phyloP scores from a whole-genome alignment of 176 grass and related monocot genomes.

The Avena insularis region DNA sequence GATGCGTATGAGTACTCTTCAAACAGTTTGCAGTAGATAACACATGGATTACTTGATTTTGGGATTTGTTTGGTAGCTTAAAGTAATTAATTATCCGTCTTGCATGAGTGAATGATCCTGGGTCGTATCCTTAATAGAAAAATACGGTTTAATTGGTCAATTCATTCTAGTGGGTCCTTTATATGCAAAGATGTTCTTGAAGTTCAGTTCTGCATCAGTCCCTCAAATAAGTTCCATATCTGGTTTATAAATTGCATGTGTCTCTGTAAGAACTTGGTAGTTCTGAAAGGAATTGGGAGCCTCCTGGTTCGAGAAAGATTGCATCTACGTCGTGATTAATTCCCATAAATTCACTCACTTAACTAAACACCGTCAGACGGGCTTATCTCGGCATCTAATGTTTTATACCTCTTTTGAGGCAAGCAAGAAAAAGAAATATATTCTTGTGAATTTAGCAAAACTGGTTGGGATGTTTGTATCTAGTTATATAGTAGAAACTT shows the following conservation, averaged over 20 bases:
- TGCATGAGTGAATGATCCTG: slow-evolving; percentile 1
- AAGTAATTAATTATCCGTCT: background rate
- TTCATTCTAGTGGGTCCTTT: background rate
- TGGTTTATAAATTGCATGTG: background rate
- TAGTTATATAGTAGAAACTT: slow-evolving; percentile 20
- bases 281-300: background rate
- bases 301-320: background rate
- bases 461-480: slow-evolving; percentile 11
- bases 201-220: background rate
- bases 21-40: background rate
- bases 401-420: background rate
- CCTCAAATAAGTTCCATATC: slow-evolving; percentile 9
- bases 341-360: background rate
- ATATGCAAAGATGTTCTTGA: background rate
- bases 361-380: slow-evolving; percentile 3
- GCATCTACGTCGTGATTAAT: background rate
- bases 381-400: slow-evolving; percentile 5
- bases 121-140: background rate
- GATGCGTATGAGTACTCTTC: slow-evolving; percentile 25
- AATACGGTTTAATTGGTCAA: background rate
- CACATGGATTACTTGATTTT: background rate
- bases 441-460: slow-evolving; percentile 5
- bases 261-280: background rate
- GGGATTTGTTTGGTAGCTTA: slow-evolving; percentile 18
- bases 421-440: background rate